phyloP scores from a whole-genome alignment of 176 grass and related monocot species.

The Saccharum spontaneum region DNA sequence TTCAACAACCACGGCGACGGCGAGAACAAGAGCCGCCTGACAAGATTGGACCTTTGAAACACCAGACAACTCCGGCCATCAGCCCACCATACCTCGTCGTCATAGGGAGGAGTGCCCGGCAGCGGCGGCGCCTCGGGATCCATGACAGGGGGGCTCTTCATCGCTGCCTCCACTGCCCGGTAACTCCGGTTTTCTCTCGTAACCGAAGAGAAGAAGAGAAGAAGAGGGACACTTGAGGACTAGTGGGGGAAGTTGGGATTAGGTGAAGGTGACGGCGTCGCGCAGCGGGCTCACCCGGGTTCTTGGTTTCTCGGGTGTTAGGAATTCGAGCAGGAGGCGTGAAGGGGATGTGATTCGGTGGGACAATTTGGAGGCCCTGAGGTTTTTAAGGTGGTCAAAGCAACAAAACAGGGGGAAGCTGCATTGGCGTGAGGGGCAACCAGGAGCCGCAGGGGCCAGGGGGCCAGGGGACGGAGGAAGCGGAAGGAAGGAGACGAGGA shows the following conservation, averaged over 20 bases:
- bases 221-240: background rate
- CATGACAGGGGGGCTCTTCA: slow-evolving; percentile 49
- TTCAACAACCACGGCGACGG: slow-evolving; percentile 20
- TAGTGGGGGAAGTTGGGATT: slow-evolving; percentile 6
- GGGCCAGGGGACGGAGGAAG: background rate
- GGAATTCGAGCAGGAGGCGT: slow-evolving; percentile 15
- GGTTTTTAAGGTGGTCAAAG: slow-evolving; percentile 43
- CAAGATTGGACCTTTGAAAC: background rate
- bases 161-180: slow-evolving; percentile 10
- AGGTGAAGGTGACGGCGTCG: slow-evolving; percentile 21
- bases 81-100: slow-evolving; percentile 26
- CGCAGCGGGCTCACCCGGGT: background rate
- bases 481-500: slow-evolving; percentile 34
- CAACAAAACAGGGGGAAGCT: slow-evolving; percentile 35
- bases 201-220: background rate
- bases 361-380: slow-evolving; percentile 13
- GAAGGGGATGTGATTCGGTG: slow-evolving; percentile 19
- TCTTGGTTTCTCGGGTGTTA: slow-evolving; percentile 16
- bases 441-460: background rate
- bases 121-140: slow-evolving; percentile 46
- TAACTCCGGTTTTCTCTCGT: background rate
- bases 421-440: slow-evolving; percentile 24
- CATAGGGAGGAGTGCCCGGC: slow-evolving; percentile 21
- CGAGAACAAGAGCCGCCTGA: background rate
- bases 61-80: background rate